Base-by-base conservation (phyloP, 75 land plant genomes). In the Pinus taeda region DNA sequence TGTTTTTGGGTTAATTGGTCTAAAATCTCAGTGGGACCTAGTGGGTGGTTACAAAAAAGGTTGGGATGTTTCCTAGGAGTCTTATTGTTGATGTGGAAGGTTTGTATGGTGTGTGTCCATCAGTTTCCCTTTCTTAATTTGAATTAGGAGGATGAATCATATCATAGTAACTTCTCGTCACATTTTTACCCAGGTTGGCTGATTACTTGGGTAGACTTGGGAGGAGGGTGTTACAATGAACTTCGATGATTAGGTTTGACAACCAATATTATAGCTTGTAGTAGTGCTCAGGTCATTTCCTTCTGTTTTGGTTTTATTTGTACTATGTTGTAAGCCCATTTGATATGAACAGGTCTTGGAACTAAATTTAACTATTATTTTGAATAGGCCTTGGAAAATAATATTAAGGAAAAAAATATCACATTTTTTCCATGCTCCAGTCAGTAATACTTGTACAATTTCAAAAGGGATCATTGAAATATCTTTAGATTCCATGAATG, bases 381-480 rank as follows among this genome's bases (percentile, higher is more conserved):
- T 39, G 56, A 59, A 58, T 86, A 95, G 95, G 85, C 89, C 20
- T 81, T 95, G 74, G 91, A 87, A 29, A 90, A 90, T 12, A 87
- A 88, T 76, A 86, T 90, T 4, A 92, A 88, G 81, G 88, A 80
- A 24, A 95, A 95, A 95, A 63, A 89, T 95, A 15, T 88, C 95
- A 26, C 90, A 89, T 29, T 92, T 95, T 84, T 95, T 95, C 76
- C 95, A 95, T 88, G 95, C 92, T 57, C 89, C 93, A 80, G 93
- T 93, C 88, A 73, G 86, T 83, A n/a, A 39, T 30, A 20, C 15
- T 55, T 15, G 14, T 24, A 20, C 33, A 30, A 20, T 62, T 58
- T 14, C 36, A 30, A 1, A 57, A 77, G 58, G 56, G 71, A 26
- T 75, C 24, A 49, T 49, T 57, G n/a, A 61, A 7, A 64, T 53